phyloP scores from a whole-genome alignment of 768 basidiomycete genomes.

The Boletus rubroflammeus region DNA sequence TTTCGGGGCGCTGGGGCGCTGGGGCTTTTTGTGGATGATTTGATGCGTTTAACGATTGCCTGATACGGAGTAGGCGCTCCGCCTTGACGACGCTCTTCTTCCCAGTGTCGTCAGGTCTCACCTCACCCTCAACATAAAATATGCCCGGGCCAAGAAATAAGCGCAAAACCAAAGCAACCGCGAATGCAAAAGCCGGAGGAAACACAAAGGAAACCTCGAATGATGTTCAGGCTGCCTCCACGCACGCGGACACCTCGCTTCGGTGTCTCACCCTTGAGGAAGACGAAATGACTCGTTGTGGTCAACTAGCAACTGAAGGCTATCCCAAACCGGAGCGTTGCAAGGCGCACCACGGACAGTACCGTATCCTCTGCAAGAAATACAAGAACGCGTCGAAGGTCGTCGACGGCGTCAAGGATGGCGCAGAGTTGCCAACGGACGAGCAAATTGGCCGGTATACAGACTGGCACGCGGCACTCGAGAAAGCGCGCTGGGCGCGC shows the following conservation, averaged over 20 bases:
- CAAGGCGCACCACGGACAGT: conserved; percentile 26
- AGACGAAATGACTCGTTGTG: conserved; percentile 27
- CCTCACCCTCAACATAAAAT: background rate
- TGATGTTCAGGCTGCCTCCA: background rate
- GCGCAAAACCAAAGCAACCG: background rate
- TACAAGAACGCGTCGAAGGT: conserved; percentile 29
- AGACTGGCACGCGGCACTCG: conserved; percentile 11
- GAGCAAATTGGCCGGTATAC: conserved; percentile 11
- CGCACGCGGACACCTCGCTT: background rate
- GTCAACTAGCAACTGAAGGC: conserved; percentile 18
- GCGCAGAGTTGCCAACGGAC: conserved; percentile 15
- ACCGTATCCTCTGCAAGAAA: conserved; percentile 18
- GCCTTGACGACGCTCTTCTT: background rate
- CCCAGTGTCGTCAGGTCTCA: too few relatives aligned
- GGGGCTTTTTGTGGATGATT: background rate
- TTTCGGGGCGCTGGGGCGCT: too few relatives aligned
- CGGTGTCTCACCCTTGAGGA: conserved; percentile 22
- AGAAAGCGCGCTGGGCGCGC: conserved; percentile 23
- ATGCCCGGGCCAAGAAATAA: conserved; percentile 14
- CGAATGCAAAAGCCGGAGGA: background rate
- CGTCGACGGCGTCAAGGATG: conserved; percentile 20
- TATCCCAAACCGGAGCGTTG: conserved; percentile 19
- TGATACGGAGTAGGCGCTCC: background rate
- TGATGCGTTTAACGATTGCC: background rate
- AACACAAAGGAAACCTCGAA: too few relatives aligned